A percentile compares a stretch with the other conserved stretches of the same genome.
Conservation (phyloP, 495 filamentous ascomycete genomes). For the Aspergillus bertholletiae region DNA sequence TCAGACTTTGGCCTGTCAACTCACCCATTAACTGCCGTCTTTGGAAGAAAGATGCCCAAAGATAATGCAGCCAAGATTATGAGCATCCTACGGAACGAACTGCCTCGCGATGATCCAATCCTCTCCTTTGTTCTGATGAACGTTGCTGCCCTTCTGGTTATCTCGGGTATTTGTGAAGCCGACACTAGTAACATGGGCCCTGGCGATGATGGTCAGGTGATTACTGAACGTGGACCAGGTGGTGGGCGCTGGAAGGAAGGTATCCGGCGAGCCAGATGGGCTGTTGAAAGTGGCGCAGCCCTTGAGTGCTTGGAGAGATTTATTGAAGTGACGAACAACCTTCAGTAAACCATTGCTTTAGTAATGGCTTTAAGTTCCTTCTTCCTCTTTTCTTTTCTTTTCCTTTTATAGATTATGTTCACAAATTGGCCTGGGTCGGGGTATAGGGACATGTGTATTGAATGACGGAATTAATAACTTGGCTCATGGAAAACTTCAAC, state of each 20-base stretch:
- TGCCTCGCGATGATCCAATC: constrained; percentile 75
- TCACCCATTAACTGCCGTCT: constrained; percentile 73
- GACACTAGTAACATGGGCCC: constrained; percentile 73
- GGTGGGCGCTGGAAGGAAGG: constrained; percentile 92
- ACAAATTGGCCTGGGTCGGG: neutral
- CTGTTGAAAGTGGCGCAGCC: constrained; percentile 75
- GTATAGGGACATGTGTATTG: constrained; percentile 5
- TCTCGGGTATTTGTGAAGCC: constrained; percentile 80
- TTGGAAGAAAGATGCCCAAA: constrained; percentile 76
- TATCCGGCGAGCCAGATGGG: constrained; percentile 77
- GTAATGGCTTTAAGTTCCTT: too few relatives aligned
- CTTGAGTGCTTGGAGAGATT: constrained; percentile 69
- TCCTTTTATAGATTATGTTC: neutral
- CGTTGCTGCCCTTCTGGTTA: constrained; percentile 80
- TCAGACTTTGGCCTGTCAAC: constrained; percentile 77
- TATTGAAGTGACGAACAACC: constrained; percentile 55
- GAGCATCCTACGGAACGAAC: constrained; percentile 67
- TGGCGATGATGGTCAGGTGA: constrained; percentile 68
- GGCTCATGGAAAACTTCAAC: neutral
- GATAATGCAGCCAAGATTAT: constrained; percentile 84
- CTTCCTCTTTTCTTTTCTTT: constrained; percentile 9
- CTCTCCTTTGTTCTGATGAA: constrained; percentile 93
- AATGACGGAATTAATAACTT: constrained; percentile 4
- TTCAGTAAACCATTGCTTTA: constrained; percentile 15
- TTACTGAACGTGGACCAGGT: constrained; percentile 75